These are phyloP conservation scores for Plectranthus barbatus DNA, from an alignment of 257 asterid genomes.

Conservation along the genomic window DNA sequence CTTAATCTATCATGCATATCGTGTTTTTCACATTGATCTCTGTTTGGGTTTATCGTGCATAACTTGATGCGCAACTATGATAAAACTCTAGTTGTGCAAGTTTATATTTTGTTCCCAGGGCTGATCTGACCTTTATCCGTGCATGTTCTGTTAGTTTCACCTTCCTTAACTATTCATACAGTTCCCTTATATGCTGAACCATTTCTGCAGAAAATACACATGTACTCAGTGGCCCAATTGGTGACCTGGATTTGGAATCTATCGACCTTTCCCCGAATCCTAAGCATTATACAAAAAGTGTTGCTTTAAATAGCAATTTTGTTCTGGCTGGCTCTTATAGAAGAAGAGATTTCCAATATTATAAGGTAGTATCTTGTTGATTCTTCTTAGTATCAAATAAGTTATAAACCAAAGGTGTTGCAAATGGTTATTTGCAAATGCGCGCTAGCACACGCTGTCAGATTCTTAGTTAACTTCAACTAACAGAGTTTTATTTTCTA, in stretches of 20 bases:
- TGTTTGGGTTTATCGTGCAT: neutral
- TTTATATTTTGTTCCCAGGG: neutral
- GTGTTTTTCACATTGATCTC: neutral
- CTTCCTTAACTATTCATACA: neutral
- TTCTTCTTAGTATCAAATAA: neutral
- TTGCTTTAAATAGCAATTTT: conserved; percentile 13
- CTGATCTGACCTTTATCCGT: neutral
- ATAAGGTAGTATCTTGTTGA: conserved; percentile 43
- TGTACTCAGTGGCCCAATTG: conserved; percentile 16
- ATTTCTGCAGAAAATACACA: conserved; percentile 23
- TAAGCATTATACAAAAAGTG: conserved; percentile 22
- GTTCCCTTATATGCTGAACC: neutral
- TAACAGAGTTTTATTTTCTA: neutral
- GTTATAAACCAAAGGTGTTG: neutral
- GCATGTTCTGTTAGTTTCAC: neutral
- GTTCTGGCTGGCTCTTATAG: conserved; percentile 24
- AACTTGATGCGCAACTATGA: neutral
- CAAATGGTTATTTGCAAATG: no score
- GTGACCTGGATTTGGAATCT: conserved; percentile 42
- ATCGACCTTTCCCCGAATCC: conserved; percentile 44
- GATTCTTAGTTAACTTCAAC: neutral
- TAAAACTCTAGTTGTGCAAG: neutral
- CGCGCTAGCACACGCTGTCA: neutral
- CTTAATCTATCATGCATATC: neutral
- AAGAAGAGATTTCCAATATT: conserved; percentile 47